phyloP scores from a whole-genome alignment of 345 rosid species.

The Cardamine occulta region DNA sequence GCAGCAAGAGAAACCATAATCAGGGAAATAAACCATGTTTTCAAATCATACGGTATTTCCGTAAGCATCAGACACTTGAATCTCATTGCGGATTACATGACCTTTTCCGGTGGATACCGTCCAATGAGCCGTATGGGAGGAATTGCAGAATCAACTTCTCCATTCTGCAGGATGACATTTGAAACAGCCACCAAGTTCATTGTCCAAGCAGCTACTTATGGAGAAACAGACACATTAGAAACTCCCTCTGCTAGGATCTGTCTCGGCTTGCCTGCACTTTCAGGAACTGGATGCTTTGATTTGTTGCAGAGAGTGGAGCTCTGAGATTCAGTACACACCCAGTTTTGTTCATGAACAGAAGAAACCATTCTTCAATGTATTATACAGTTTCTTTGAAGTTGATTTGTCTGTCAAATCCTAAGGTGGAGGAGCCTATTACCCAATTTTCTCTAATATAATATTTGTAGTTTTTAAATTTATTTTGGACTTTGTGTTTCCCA shows the following conservation, averaged over 20 bases:
- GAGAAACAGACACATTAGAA: conserved; percentile 71
- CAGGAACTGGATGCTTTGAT: conserved; percentile 94
- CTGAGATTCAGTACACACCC: conserved; percentile 14
- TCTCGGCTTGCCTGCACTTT: conserved; percentile 85
- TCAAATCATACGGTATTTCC: conserved; percentile 75
- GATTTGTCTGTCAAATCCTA: conserved; percentile 10
- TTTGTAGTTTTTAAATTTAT: neutral
- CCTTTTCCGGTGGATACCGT: conserved; percentile 80
- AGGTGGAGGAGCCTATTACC: conserved; percentile 17
- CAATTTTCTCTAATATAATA: conserved; percentile 7
- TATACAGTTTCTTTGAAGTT: conserved; percentile 4
- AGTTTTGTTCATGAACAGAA: neutral
- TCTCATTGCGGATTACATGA: conserved; percentile 92
- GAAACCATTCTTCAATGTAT: conserved; percentile 10
- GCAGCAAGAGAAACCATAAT: conserved; percentile 93
- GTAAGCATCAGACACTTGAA: conserved; percentile 80
- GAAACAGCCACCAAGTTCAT: conserved; percentile 94
- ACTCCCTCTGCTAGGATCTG: conserved; percentile 89
- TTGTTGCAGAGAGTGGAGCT: conserved; percentile 62
- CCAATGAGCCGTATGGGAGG: conserved; percentile 93
- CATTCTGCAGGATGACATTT: conserved; percentile 87
- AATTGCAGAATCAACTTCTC: conserved; percentile 76
- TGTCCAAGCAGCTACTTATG: conserved; percentile 81
- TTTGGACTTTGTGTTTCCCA: neutral
- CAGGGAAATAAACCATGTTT: conserved; percentile 80